Percentiles rank a stretch among this genome's conserved stretches.
Conservation (phyloP, 495 filamentous ascomycete species). For the Polyplosphaeria fusca region DNA sequence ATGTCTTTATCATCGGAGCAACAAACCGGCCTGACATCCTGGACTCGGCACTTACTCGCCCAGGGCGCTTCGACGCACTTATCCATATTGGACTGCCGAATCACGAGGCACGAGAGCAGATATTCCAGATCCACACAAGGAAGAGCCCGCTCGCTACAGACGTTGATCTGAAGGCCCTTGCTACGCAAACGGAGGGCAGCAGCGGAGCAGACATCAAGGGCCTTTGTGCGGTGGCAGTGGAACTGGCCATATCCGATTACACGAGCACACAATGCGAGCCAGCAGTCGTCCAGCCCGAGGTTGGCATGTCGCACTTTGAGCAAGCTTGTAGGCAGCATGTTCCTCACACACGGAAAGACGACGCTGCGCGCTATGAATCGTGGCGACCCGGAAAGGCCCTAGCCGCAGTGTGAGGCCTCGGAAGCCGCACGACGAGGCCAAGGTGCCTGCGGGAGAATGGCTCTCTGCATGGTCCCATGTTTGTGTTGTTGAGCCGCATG, state of each 20-base stretch:
- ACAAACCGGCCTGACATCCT: conserved; percentile 88
- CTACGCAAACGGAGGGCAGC: conserved; percentile 71
- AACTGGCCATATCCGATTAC: conserved; percentile 24
- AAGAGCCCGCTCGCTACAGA: conserved; percentile 61
- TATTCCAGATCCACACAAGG: conserved; percentile 63
- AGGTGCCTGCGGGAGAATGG: too few species aligned
- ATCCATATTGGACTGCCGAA: conserved; percentile 88
- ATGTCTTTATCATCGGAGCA: conserved; percentile 86
- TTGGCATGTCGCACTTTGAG: conserved; percentile 31
- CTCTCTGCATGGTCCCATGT: too few species aligned
- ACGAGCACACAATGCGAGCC: background rate
- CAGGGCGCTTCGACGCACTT: conserved; percentile 84
- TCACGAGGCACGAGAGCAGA: conserved; percentile 68
- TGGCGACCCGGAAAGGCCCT: conserved; percentile 32
- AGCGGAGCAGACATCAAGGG: conserved; percentile 86
- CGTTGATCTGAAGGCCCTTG: conserved; percentile 64
- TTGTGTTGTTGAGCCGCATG: conserved; percentile 24
- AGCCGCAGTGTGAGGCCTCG: conserved; percentile 16
- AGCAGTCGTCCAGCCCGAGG: conserved; percentile 7
- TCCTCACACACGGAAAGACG: conserved; percentile 26
- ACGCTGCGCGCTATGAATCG: conserved; percentile 25
- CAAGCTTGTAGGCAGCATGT: conserved; percentile 22
- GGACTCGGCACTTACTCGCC: conserved; percentile 82
- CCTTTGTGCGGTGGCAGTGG: conserved; percentile 54
- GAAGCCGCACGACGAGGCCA: background rate